Evolutionary conservation across 2,329 filamentous ascomycete species (phyloP), one percentile per base, ranked within the genome.

Genomic region (Apiospora aurea): DNA sequence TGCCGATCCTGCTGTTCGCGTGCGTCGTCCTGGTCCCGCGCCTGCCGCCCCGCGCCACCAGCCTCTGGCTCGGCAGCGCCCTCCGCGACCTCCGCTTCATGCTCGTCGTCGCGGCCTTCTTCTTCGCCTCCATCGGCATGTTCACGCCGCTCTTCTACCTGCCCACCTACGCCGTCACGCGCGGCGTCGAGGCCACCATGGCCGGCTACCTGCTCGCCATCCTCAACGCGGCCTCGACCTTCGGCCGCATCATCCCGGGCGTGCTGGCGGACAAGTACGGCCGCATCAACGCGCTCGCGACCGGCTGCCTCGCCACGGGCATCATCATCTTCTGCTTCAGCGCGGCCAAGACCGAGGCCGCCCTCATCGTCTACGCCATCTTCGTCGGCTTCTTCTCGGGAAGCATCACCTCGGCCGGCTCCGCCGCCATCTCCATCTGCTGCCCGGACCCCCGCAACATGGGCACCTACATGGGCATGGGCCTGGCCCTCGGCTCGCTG

Each of bases 391-490:
- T 86, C 69, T 72, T 75, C 4, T 84, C 83, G 0, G 84, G 85
- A n/a, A 81, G 83, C 69, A 79, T 86, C 75, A 80, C 87, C 72
- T 83, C 86, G 0, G 84, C 85, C 0, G 81, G 77, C 1, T 82
- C 84, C 0, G 84, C 83, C 0, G 84, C 85, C 5, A 77, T 88
- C 16, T 80, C 83, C 2, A 75, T 79, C 69, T 85, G 78, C 75
- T 77, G 82, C 44, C 82, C 82, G 44, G 84, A 90, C 73, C 81
- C 87, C 8, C 82, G 85, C 29, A 82, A 88, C 61, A 82, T 90
- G 26, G 90, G 90, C 1, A 88, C 89, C 0, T 87, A 88, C 67
- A 83, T 88, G 74, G 88, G 88, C 21, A 87, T 88, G 79, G 84
- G 83, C 0, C 81, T 87, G 75, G 82, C 82, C 1, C 64, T 87